Base-by-base conservation (phyloP, 352 stramenopile species). In the Globisporangium polare region DNA sequence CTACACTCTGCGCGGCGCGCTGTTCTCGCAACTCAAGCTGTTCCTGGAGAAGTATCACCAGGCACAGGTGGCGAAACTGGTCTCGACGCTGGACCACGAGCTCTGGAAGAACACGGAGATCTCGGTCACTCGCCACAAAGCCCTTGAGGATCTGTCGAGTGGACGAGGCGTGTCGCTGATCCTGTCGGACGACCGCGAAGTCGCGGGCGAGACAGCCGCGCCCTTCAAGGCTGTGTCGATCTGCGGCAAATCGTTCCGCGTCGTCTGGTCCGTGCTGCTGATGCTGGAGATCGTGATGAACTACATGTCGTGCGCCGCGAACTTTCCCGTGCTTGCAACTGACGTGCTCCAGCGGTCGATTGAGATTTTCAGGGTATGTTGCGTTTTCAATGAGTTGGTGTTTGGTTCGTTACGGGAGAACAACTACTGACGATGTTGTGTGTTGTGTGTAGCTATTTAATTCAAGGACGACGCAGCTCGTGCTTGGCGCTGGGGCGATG, bases 211-310 rank as follows among this genome's bases (percentile, higher is more conserved):
- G 64, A 90, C 71, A 5, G 73, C 80, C 13, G 72, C 83, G 29
- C 81, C 83, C 15, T 80, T 88, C 63, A 92, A 92, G 50, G 83
- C 86, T 41, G 91, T 95, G 22, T 80, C 89, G 15, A 92, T 98
- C 24, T 96, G 96, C 61, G 95, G 92, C 18, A 89, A 93, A 60
- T 86, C 85, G 26, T 99, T 98, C 65, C 95, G 96, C 43, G 89
- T 98, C 46, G 96, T 99, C 27, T 99, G 94, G 94, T 98, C 89
- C 6, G 96, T 96, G 53, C 77, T 99, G 13, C 65, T 98, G 22
- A 93, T 98, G 77, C 77, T 99, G 33, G 93, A 98, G 77, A 97
- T 98, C 68, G 77, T 98, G 43, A 97, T 98, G 86, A 97, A 93
- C 65, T 97, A 98, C 77, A 86, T 99, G 69, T 91, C 86, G 10